Percentiles rank a stretch among this genome's conserved stretches.
Evolutionary conservation across 23 red algal genomes (phyloP).

Genomic region (Chondrus crispus): DNA sequence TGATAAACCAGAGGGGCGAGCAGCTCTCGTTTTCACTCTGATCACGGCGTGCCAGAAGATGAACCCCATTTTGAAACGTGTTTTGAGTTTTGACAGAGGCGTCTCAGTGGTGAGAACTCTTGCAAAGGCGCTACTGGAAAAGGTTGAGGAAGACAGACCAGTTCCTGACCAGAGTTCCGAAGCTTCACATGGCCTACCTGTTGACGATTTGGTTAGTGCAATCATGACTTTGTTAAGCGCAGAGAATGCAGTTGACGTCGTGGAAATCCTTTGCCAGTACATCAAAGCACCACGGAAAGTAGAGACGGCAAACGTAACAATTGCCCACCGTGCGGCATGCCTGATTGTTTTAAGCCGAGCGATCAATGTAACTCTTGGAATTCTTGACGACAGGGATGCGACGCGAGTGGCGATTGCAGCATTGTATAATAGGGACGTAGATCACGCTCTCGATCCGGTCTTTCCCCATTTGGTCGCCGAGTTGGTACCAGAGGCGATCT

Average conservation of each 20-base stretch:
- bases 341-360: constrained; percentile 16
- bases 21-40: constrained; percentile 8
- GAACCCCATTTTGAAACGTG: constrained; percentile 43
- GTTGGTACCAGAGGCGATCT: not conserved
- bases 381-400: not conserved
- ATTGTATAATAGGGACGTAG: not conserved
- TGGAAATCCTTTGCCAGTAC: not conserved
- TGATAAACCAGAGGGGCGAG: not conserved
- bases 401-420: constrained; percentile 21
- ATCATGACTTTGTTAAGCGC: not conserved
- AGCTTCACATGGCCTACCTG: not conserved
- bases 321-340: constrained; percentile 17
- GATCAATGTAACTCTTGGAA: not conserved
- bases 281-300: not conserved
- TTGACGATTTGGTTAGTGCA: not conserved
- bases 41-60: constrained; percentile 21
- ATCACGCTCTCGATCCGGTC: constrained; percentile 2
- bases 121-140: not conserved
- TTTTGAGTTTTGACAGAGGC: not conserved
- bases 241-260: not conserved
- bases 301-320: not conserved
- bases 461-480: constrained; percentile 21
- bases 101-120: not conserved
- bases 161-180: not conserved
- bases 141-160: not conserved